Evolutionary conservation across 352 stramenopile genomes (phyloP).

Genomic region (Globisporangium ultimum): DNA sequence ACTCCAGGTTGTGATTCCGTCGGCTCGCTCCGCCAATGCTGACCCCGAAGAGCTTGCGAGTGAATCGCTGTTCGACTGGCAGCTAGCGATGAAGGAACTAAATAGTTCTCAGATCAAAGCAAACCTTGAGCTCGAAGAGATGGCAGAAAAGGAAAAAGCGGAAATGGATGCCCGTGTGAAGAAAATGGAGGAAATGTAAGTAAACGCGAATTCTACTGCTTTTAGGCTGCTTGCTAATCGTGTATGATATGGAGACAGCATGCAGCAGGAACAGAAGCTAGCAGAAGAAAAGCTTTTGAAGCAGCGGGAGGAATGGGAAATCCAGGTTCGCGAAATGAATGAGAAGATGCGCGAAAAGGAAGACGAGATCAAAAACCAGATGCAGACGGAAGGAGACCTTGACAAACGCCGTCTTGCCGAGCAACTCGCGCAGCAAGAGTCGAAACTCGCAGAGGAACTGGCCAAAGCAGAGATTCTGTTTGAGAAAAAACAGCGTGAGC

Average conservation of each 20-base stretch:
- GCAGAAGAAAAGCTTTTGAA: conserved; percentile 62
- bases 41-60: conserved; percentile 28
- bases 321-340: conserved; percentile 59
- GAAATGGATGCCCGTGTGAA: conserved; percentile 75
- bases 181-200: conserved; percentile 73
- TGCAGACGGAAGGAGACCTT: conserved; percentile 68
- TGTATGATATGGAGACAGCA: conserved; percentile 18
- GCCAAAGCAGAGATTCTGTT: conserved; percentile 74
- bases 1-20: conserved; percentile 53
- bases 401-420: conserved; percentile 74
- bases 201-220: background rate
- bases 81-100: conserved; percentile 78
- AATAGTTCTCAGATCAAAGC: conserved; percentile 70
- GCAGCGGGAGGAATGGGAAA: conserved; percentile 72
- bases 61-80: conserved; percentile 69
- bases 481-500: conserved; percentile 69
- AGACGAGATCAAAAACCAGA: conserved; percentile 65
- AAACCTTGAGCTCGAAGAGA: conserved; percentile 48
- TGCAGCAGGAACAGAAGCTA: conserved; percentile 47
- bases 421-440: conserved; percentile 69
- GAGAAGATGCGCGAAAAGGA: conserved; percentile 77
- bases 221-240: background rate
- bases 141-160: conserved; percentile 64
- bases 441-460: conserved; percentile 73
- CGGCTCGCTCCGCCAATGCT: conserved; percentile 18